Evolutionary conservation across 345 rosid genomes (phyloP).

Genomic region (Eucalyptus sideroxylon): DNA sequence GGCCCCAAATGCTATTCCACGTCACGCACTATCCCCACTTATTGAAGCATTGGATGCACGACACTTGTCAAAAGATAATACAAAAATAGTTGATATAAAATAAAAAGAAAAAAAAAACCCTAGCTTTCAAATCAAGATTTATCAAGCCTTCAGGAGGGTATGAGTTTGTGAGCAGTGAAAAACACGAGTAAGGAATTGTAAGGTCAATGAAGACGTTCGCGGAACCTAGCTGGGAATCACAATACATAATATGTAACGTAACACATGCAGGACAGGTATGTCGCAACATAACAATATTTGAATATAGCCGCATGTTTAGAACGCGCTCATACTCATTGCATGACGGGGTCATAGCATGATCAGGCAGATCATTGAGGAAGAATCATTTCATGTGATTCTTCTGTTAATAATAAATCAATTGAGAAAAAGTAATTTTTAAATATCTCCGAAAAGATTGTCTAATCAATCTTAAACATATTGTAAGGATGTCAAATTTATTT

Average conservation of each 20-base stretch:
- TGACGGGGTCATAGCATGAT: background rate
- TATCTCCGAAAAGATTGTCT: rapidly evolving
- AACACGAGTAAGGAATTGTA: background rate
- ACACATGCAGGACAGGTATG: background rate
- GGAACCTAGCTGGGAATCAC: background rate
- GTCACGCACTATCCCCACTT: background rate
- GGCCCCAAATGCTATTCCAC: background rate
- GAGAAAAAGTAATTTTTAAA: background rate
- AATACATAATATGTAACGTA: background rate
- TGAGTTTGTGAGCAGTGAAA: background rate
- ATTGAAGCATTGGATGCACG: background rate
- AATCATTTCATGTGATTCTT: background rate
- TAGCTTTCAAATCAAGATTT: background rate
- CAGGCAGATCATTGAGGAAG: background rate
- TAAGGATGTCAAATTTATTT: background rate
- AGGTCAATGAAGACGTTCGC: background rate
- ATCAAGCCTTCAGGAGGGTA: background rate
- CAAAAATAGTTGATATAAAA: background rate
- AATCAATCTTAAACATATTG: rapidly evolving
- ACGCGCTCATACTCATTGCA: background rate
- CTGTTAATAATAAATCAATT: background rate
- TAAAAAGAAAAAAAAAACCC: background rate
- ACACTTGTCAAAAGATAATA: background rate
- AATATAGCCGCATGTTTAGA: background rate
- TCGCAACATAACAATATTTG: background rate